Evolutionary conservation across 1,284 basidiomycete genomes (phyloP).

Genomic region (Melampsora americana): DNA sequence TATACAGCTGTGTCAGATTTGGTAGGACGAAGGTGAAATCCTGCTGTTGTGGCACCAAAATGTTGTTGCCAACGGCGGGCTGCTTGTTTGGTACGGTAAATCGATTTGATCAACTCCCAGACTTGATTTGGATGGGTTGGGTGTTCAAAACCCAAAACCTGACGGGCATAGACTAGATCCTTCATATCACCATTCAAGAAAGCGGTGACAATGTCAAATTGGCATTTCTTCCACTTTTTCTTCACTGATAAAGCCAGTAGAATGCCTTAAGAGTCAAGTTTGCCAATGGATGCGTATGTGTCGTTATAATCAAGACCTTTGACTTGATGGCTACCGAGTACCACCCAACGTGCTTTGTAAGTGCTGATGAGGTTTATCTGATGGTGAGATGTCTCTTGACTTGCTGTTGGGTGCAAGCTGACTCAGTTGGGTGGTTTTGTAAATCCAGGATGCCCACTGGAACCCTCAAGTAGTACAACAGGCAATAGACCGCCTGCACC

Average conservation of each 20-base stretch:
- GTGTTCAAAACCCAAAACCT: neutral
- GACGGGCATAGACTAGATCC: neutral
- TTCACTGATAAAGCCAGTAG: neutral
- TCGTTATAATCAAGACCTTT: neutral
- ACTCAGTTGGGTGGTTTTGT: too few relatives aligned
- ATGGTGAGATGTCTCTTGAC: too few relatives aligned
- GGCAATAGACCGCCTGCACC: too few relatives aligned
- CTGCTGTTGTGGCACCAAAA: neutral
- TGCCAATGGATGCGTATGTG: slow-evolving; percentile 4
- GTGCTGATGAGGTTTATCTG: too few relatives aligned
- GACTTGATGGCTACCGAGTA: slow-evolving; percentile 17
- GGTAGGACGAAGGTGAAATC: neutral
- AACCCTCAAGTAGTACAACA: too few relatives aligned
- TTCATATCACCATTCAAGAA: slow-evolving; percentile 2
- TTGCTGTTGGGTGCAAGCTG: too few relatives aligned
- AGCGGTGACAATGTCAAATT: neutral
- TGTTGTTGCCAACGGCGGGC: neutral
- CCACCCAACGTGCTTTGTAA: slow-evolving; percentile 26
- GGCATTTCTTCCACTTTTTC: neutral
- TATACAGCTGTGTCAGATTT: neutral
- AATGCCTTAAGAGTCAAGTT: neutral
- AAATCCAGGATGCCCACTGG: too few relatives aligned
- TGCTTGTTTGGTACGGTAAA: slow-evolving; percentile 4
- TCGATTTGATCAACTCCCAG: neutral
- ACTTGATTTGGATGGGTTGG: neutral